Percentiles rank a stretch among this genome's conserved stretches.
phyloP scores from a whole-genome alignment of 352 stramenopile species.

The Thalassiosira mediterranea region DNA sequence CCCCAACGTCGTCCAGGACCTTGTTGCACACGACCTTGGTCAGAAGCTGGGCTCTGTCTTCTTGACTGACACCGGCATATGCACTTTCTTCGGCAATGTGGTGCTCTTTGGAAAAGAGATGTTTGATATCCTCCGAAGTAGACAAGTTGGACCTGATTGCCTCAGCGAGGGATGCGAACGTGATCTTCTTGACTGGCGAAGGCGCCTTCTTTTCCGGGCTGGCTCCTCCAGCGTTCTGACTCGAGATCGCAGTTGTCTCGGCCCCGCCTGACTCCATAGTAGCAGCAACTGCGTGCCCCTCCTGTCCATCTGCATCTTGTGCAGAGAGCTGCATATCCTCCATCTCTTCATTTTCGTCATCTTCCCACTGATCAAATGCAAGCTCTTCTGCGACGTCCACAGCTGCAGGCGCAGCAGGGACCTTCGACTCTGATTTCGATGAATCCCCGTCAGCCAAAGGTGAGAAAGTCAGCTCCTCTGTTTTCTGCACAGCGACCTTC shows the following conservation, averaged over 20 bases:
- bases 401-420: conserved; percentile 3
- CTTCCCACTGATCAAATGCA: conserved; percentile 52
- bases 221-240: too few relatives aligned
- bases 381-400: conserved; percentile 52
- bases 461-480: too few relatives aligned
- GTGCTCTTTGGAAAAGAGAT: conserved; percentile 42
- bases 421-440: too few relatives aligned
- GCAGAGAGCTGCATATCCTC: conserved; percentile 10
- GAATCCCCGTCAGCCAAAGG: too few relatives aligned
- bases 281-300: background rate
- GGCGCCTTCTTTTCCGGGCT: background rate
- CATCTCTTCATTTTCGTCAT: conserved; percentile 29
- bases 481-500: too few relatives aligned
- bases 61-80: conserved; percentile 18
- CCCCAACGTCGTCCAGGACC: conserved; percentile 61
- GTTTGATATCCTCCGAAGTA: conserved; percentile 55
- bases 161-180: conserved; percentile 44
- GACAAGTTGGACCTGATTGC: conserved; percentile 49
- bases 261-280: background rate
- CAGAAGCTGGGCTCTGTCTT: conserved; percentile 69
- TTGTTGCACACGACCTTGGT: conserved; percentile 71
- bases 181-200: conserved; percentile 24
- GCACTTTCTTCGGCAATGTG: conserved; percentile 11
- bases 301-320: background rate
- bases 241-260: background rate